These are phyloP conservation scores for Exidia glandulosa DNA, from an alignment of 768 basidiomycete genomes.

Conservation along the genomic window DNA sequence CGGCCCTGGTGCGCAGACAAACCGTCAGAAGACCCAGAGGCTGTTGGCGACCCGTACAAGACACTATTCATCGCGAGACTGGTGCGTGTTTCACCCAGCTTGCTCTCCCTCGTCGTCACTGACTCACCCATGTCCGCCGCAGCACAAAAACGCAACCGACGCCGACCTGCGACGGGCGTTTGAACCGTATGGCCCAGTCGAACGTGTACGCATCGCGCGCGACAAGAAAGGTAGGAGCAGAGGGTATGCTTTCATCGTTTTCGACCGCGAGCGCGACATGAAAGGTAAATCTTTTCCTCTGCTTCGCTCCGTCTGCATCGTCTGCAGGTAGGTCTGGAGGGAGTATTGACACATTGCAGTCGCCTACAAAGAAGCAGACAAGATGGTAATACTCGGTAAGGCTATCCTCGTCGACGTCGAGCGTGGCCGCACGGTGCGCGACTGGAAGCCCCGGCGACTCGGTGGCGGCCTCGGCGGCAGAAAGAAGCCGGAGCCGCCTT, in stretches of 20 bases:
- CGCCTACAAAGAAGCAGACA: slow-evolving; percentile 98
- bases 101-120: slow-evolving; percentile 6
- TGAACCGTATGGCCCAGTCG: slow-evolving; percentile 89
- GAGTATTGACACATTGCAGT: slow-evolving; percentile 30
- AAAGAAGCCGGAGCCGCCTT: not conserved
- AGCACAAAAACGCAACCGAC: slow-evolving; percentile 91
- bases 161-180: slow-evolving; percentile 90
- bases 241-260: slow-evolving; percentile 96
- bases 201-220: slow-evolving; percentile 85
- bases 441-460: slow-evolving; percentile 93
- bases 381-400: slow-evolving; percentile 91
- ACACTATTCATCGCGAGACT: slow-evolving; percentile 93
- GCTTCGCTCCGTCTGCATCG: not conserved
- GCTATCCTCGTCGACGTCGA: slow-evolving; percentile 96
- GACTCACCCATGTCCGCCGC: slow-evolving; percentile 5
- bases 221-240: slow-evolving; percentile 81
- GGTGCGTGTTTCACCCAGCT: slow-evolving; percentile 30
- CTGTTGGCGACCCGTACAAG: slow-evolving; percentile 94
- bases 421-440: slow-evolving; percentile 92
- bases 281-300: slow-evolving; percentile 55
- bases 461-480: slow-evolving; percentile 99
- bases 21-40: slow-evolving; percentile 83
- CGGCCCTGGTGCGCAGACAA: slow-evolving; percentile 50
- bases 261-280: slow-evolving; percentile 98
- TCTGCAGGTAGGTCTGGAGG: not conserved